Percentiles rank a stretch among this genome's conserved stretches.
phyloP scores from a whole-genome alignment of 2,329 filamentous ascomycete genomes.

The Clonostachys sp. region DNA sequence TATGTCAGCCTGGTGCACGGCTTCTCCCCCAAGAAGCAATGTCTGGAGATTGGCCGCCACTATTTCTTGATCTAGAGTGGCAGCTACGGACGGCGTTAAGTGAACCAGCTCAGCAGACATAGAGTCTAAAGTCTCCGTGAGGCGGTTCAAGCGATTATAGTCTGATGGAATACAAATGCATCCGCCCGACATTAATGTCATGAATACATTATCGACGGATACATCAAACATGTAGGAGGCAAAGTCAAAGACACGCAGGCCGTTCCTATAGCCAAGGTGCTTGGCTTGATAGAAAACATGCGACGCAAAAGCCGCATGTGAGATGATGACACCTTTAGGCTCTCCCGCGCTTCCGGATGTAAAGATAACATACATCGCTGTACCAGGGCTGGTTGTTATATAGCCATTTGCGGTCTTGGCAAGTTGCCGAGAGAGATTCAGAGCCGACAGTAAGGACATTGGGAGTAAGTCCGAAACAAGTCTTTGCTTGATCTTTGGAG shows the following conservation, averaged over 20 bases:
- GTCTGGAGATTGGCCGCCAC: conserved; percentile 62
- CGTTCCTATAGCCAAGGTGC: not conserved
- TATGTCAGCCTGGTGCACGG: conserved; percentile 2
- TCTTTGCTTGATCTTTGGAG: conserved; percentile 5
- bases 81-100: conserved; percentile 80
- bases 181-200: conserved; percentile 12
- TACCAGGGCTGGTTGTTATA: not conserved
- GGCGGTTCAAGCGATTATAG: conserved; percentile 26
- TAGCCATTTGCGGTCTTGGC: too few relatives aligned
- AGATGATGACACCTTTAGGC: conserved; percentile 4
- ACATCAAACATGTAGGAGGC: conserved; percentile 7
- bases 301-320: not conserved
- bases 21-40: conserved; percentile 8
- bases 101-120: conserved; percentile 11
- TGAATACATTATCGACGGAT: conserved; percentile 5
- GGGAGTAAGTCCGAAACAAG: not conserved
- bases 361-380: conserved; percentile 3
- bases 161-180: conserved; percentile 30
- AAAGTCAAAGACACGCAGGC: conserved; percentile 1
- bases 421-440: too few relatives aligned
- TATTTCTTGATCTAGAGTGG: conserved; percentile 71
- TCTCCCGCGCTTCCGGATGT: conserved; percentile 3
- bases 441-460: not conserved
- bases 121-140: conserved; percentile 10
- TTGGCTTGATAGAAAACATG: not conserved